Conservation (phyloP, 805 yeast species). For the Metschnikowia reukaufii region DNA sequence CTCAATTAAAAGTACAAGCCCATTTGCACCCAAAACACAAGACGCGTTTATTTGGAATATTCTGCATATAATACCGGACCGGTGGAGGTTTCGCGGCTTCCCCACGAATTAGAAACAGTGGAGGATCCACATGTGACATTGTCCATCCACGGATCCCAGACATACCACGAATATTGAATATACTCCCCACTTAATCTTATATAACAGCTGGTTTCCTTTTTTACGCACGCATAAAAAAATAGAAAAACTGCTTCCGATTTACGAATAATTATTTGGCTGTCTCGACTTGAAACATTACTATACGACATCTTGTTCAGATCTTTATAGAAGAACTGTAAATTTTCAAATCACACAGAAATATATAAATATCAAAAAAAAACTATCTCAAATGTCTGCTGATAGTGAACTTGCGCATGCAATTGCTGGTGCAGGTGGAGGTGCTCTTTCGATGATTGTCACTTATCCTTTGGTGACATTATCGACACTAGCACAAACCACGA, state of each 20-base stretch:
- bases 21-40: background rate
- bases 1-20: too few relatives aligned
- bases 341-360: background rate
- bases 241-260: too few relatives aligned
- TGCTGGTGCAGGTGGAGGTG: conserved; percentile 94
- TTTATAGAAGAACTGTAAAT: too few relatives aligned
- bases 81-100: background rate
- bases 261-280: too few relatives aligned
- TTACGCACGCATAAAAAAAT: too few relatives aligned
- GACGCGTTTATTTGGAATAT: background rate
- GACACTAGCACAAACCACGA: conserved; percentile 80
- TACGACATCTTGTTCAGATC: too few relatives aligned
- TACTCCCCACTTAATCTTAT: too few relatives aligned
- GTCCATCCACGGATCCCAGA: conserved; percentile 2
- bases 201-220: too few relatives aligned
- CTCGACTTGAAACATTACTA: too few relatives aligned
- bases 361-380: background rate
- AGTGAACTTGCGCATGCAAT: conserved; percentile 77
- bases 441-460: conserved; percentile 80
- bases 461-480: conserved; percentile 87
- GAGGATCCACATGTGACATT: conserved; percentile 2
- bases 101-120: background rate
- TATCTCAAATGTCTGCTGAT: conserved; percentile 12
- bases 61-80: background rate
- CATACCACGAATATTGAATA: too few relatives aligned